Evolutionary conservation across 1,284 basidiomycete species (phyloP), one percentile per base, ranked within the genome.

Genomic region (Ustilago tritici): DNA sequence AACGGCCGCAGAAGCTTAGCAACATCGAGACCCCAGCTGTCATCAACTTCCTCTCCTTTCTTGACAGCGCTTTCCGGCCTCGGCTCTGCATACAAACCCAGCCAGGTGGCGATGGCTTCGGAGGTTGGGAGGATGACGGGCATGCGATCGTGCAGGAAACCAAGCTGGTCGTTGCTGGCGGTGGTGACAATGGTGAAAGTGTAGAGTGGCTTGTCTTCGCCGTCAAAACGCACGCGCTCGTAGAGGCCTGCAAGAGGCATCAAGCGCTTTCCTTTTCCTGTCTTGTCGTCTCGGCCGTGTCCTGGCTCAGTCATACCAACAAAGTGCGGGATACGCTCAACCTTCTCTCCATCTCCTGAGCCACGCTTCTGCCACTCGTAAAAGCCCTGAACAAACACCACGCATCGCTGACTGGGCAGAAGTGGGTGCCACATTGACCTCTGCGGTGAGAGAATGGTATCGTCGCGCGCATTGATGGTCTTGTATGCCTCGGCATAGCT

Each of bases 161-260:
- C 70, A 11, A 88, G 82, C 68, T 87, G 87, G 59, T 83, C 78
- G 71, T 86, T 87, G 58, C 80, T 78, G 10, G 78, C 75, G 0
- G 94, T 95, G 0, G 95, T 98, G 55, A 98, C 91, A 65, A 98
- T 93, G 0, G 93, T 92, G 85, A 94, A 98, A 0, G 93, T 93
- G 88, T 91, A 93, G 0, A 93, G 87, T 0, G 91, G 90, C 54
- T 91, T 87, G 0, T 88, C 88, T 61, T 78, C 60, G 4, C 90
- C 92, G 90, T 87, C 83, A 61, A 70, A 89, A 7, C 88, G 87
- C 7, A 91, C 91, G 49, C 88, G 89, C 74, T 97, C 95, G 84
- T 93, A 98, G 0, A 98, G 87, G 0, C 95, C 95, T 0, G 95
- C 95, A 82, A 98, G 89, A 38, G 95, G 90, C 90, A 98, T 91